Evolutionary conservation across 139 green algal species (phyloP).

Genomic region (Mesotaenium endlicherianum): DNA sequence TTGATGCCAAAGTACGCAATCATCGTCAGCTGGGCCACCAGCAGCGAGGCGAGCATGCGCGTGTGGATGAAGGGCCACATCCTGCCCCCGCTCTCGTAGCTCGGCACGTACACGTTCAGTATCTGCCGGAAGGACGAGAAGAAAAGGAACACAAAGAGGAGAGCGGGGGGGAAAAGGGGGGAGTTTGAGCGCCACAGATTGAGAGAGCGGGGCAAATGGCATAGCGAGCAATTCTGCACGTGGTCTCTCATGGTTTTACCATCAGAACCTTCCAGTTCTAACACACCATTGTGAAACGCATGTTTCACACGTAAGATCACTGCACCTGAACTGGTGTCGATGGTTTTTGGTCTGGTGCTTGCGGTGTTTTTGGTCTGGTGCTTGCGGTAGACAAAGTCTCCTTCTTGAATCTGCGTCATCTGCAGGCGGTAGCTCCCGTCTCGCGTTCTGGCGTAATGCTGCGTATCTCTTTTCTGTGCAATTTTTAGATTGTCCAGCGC

Average conservation of each 20-base stretch:
- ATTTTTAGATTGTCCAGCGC: too few species aligned
- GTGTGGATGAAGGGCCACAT: conserved; percentile 39
- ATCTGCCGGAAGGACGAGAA: neutral
- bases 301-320: conserved; percentile 2
- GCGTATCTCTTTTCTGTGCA: too few species aligned
- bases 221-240: neutral
- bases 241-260: conserved; percentile 4
- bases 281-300: conserved; percentile 3
- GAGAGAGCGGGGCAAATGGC: neutral
- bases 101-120: conserved; percentile 37
- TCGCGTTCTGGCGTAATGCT: too few species aligned
- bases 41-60: conserved; percentile 36
- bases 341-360: neutral
- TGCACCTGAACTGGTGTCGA: conserved; percentile 2
- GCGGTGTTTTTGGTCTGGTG: neutral
- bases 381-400: too few species aligned
- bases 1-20: conserved; percentile 50
- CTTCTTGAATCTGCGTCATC: too few species aligned
- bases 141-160: neutral
- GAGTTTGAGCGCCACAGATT: neutral
- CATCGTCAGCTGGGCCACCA: conserved; percentile 41
- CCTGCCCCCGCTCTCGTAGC: conserved; percentile 30
- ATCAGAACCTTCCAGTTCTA: conserved; percentile 13
- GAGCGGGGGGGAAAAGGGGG: neutral
- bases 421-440: too few species aligned